Evolutionary conservation across 805 yeast genomes (phyloP).

Genomic region (Yarrowia sp.): DNA sequence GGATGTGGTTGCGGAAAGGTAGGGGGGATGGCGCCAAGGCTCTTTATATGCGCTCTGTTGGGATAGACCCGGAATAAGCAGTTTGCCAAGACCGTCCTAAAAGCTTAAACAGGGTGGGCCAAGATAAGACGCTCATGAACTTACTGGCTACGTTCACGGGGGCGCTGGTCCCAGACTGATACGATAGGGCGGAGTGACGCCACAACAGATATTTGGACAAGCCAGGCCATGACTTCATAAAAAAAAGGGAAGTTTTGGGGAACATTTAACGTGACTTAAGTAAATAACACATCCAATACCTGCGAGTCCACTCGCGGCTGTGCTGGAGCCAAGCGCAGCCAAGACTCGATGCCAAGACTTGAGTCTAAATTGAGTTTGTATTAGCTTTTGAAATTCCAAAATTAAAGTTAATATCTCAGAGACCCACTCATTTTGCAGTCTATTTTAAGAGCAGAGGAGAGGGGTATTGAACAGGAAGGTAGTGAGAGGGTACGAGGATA

Average conservation of each 20-base stretch:
- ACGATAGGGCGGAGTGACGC: background rate
- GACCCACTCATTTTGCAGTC: constrained; percentile 27
- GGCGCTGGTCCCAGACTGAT: background rate
- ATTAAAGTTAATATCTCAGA: constrained; percentile 17
- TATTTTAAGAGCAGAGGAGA: constrained; percentile 15
- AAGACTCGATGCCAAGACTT: constrained; percentile 37
- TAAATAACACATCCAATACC: background rate
- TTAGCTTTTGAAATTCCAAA: background rate
- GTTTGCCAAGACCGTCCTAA: constrained; percentile 37
- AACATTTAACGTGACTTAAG: too few relatives aligned
- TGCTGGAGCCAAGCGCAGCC: constrained; percentile 36
- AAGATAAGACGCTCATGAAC: constrained; percentile 20
- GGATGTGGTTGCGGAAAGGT: constrained; percentile 6
- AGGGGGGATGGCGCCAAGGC: constrained; percentile 33
- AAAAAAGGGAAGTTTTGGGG: too few relatives aligned
- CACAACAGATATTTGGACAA: too few relatives aligned
- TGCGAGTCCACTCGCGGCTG: constrained; percentile 17
- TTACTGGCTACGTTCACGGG: background rate
- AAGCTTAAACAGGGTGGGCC: constrained; percentile 38
- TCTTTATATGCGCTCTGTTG: constrained; percentile 36
- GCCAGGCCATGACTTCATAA: too few relatives aligned
- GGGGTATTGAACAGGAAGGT: background rate
- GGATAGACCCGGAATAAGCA: constrained; percentile 38
- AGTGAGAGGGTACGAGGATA: too few relatives aligned
- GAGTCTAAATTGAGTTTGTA: constrained; percentile 17